Percentiles rank a stretch among this genome's conserved stretches.
Evolutionary conservation across 1,139 yeast genomes (phyloP).

Genomic region (Groenewaldozyma auringiensis): DNA sequence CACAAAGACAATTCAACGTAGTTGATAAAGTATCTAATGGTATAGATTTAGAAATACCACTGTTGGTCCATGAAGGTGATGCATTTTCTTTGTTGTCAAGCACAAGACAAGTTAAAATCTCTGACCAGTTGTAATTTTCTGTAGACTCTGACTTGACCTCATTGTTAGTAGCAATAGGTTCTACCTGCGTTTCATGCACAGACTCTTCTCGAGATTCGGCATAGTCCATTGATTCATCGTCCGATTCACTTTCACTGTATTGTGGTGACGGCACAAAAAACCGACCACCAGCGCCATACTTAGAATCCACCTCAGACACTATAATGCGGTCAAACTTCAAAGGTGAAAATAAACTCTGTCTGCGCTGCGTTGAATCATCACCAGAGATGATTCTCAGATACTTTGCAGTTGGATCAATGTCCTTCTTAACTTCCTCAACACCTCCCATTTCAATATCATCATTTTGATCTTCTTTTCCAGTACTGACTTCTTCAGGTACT

Average conservation of each 20-base stretch:
- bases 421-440: neutral
- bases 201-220: constrained; percentile 12
- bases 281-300: constrained; percentile 80
- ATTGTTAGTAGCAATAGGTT: neutral
- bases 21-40: constrained; percentile 11
- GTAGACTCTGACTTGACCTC: neutral
- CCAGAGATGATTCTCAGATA: neutral
- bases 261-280: constrained; percentile 47
- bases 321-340: constrained; percentile 72
- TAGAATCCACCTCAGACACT: constrained; percentile 66
- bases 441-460: neutral
- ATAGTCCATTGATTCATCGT: constrained; percentile 8
- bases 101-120: neutral
- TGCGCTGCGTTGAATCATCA: constrained; percentile 15
- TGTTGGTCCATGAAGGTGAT: neutral
- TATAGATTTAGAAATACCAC: neutral
- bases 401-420: neutral
- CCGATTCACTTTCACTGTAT: constrained; percentile 19
- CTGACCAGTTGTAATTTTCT: neutral
- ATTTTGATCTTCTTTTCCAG: neutral
- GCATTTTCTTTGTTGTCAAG: neutral
- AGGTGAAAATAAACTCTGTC: constrained; percentile 67
- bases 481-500: neutral
- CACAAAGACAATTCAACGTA: constrained; percentile 17
- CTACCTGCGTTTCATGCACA: neutral